Conservation (phyloP, 2,329 filamentous ascomycete species). For the Anthostomella pinea region DNA sequence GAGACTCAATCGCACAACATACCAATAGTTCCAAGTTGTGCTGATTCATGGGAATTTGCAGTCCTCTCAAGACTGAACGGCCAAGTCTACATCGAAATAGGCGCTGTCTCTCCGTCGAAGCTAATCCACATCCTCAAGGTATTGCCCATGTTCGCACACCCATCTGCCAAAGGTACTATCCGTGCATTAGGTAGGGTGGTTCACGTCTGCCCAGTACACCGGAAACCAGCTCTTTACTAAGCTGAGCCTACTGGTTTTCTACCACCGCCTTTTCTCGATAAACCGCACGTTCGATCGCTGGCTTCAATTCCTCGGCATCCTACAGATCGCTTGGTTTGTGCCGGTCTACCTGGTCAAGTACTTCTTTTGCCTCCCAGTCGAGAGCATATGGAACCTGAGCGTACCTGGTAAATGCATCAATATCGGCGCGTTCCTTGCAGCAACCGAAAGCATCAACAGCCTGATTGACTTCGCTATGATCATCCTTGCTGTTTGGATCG, state of each 20-base stretch:
- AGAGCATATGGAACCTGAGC: background rate
- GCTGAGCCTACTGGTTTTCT: background rate
- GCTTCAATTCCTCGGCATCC: background rate
- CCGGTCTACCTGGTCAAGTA: background rate
- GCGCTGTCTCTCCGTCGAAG: no score
- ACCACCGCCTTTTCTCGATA: slow-evolving; percentile 1
- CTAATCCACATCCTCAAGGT: no score
- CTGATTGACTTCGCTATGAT: slow-evolving; percentile 1
- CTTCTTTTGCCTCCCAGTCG: background rate
- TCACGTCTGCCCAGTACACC: background rate
- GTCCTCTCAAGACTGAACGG: no score
- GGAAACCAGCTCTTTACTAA: background rate
- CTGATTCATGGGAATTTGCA: no score
- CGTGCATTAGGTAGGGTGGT: background rate
- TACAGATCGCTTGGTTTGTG: background rate
- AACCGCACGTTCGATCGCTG: background rate
- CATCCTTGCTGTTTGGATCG: background rate
- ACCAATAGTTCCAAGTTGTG: no score
- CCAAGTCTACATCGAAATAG: no score
- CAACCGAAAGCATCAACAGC: background rate
- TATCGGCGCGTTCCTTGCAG: background rate
- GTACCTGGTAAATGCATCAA: background rate
- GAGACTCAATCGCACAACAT: no score
- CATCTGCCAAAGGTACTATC: no score
- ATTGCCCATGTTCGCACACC: no score